Conservation (phyloP, 768 basidiomycete genomes). For the Suillus cothurnatus region DNA sequence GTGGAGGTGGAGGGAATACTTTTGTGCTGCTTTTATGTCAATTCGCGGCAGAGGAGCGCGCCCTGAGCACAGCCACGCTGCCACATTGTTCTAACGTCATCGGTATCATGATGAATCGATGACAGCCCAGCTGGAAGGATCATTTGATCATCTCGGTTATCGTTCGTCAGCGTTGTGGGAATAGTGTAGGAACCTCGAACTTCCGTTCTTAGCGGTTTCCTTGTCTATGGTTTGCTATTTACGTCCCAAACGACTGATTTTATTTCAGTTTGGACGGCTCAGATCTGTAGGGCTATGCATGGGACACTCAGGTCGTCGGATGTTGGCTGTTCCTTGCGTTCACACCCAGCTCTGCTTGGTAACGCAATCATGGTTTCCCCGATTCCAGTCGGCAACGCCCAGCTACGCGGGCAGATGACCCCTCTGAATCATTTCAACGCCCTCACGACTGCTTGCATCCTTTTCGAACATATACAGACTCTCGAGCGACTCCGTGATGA, state of each 20-base stretch:
- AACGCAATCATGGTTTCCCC: not conserved
- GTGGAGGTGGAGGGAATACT: constrained; percentile 2
- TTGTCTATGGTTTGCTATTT: not conserved
- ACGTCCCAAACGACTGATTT: not conserved
- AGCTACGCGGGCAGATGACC: not conserved
- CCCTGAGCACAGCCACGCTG: not conserved
- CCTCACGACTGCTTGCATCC: constrained; percentile 33
- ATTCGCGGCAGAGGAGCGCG: not conserved
- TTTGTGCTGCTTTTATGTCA: too few relatives aligned
- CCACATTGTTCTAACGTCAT: not conserved
- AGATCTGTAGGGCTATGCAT: not conserved
- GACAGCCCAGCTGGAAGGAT: too few relatives aligned
- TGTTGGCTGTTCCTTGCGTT: too few relatives aligned
- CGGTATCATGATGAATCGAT: too few relatives aligned
- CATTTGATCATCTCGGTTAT: too few relatives aligned
- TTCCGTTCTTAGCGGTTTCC: not conserved
- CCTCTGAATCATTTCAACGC: constrained; percentile 18
- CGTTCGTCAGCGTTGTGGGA: too few relatives aligned
- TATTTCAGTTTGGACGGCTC: not conserved
- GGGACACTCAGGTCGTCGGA: not conserved
- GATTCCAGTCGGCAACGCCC: not conserved
- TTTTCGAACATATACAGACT: constrained; percentile 27
- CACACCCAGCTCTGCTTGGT: not conserved
- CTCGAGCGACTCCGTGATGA: constrained; percentile 19
- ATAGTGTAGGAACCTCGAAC: too few relatives aligned